These are phyloP conservation scores for Ophiostoma ulmi DNA, from an alignment of 2,329 filamentous ascomycete genomes.

Conservation along the genomic window DNA sequence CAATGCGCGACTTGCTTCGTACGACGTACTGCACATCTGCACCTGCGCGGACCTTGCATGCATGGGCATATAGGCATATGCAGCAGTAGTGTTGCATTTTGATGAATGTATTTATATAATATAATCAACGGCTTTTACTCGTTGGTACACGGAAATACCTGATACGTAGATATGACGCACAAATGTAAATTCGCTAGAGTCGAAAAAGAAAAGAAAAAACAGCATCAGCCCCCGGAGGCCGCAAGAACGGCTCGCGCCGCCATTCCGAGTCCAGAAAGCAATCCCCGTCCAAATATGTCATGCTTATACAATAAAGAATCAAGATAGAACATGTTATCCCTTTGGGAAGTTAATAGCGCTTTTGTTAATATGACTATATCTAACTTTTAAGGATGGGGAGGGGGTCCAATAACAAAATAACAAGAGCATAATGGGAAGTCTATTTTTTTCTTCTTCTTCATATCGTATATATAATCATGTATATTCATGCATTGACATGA, in stretches of 20 bases:
- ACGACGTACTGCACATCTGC: neutral
- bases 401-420: neutral
- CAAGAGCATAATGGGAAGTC: neutral
- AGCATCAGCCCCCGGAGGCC: neutral
- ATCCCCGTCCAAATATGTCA: neutral
- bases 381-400: neutral
- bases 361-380: neutral
- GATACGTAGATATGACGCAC: neutral
- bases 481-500: no score
- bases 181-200: neutral
- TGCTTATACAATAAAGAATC: neutral
- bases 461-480: no score
- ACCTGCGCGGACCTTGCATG: neutral
- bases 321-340: neutral
- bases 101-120: neutral
- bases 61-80: conserved; percentile 4
- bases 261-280: neutral
- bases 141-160: neutral
- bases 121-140: neutral
- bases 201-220: neutral
- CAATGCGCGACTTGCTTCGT: neutral
- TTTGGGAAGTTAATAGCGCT: neutral
- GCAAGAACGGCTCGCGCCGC: neutral
- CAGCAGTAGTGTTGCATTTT: neutral
- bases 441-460: no score